These are phyloP conservation scores for Sistotremastrum niveocremeum DNA, from an alignment of 768 basidiomycete genomes.

Conservation along the genomic window DNA sequence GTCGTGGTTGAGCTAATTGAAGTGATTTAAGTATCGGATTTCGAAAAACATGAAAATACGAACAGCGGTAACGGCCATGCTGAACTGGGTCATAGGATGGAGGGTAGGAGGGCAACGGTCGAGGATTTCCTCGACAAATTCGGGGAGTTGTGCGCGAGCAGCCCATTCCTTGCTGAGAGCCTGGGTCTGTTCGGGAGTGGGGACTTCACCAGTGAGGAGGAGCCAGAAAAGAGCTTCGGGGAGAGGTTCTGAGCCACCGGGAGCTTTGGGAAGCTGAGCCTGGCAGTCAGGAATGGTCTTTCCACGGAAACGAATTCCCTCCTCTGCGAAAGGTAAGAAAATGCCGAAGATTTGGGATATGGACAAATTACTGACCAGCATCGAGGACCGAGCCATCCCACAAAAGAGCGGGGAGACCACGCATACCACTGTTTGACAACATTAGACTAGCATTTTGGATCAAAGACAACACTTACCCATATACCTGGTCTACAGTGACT, in stretches of 20 bases:
- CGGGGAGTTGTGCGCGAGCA: slow-evolving; percentile 77
- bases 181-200: slow-evolving; percentile 77
- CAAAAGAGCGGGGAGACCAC: slow-evolving; percentile 83
- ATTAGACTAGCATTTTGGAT: neutral
- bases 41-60: slow-evolving; percentile 11
- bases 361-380: slow-evolving; percentile 39
- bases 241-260: slow-evolving; percentile 79
- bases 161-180: slow-evolving; percentile 91
- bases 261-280: slow-evolving; percentile 76
- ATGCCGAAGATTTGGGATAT: slow-evolving; percentile 3
- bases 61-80: slow-evolving; percentile 87
- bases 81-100: slow-evolving; percentile 98
- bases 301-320: slow-evolving; percentile 97
- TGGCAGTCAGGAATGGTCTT: slow-evolving; percentile 89
- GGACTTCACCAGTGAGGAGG: slow-evolving; percentile 87
- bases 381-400: slow-evolving; percentile 99
- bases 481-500: slow-evolving; percentile 81
- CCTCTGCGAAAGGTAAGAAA: slow-evolving; percentile 35
- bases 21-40: slow-evolving; percentile 3
- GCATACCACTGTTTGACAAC: slow-evolving; percentile 53
- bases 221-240: slow-evolving; percentile 96
- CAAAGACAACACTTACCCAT: slow-evolving; percentile 41
- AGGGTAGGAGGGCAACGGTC: slow-evolving; percentile 88
- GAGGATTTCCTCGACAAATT: slow-evolving; percentile 92
- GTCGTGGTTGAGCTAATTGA: slow-evolving; percentile 69